Conservation (phyloP, 495 filamentous ascomycete species). For the Cryomyces antarcticus region DNA sequence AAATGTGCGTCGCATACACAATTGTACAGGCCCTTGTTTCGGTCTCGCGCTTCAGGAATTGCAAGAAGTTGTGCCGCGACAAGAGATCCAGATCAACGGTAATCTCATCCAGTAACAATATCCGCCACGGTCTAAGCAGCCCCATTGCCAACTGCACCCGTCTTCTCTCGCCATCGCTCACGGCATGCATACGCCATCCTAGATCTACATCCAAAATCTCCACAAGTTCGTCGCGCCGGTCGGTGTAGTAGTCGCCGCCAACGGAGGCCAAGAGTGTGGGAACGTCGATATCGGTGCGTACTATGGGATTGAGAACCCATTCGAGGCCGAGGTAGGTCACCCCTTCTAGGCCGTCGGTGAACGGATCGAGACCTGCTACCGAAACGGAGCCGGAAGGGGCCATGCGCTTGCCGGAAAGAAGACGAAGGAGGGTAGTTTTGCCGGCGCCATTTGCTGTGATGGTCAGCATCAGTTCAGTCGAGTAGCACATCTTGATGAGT, state of each 20-base stretch:
- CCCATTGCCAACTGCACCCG: slow-evolving; percentile 95
- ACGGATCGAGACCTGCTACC: slow-evolving; percentile 73
- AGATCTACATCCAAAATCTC: slow-evolving; percentile 80
- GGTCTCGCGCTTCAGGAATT: slow-evolving; percentile 72
- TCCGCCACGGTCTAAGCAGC: slow-evolving; percentile 74
- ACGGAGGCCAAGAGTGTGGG: slow-evolving; percentile 65
- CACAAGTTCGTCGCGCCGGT: slow-evolving; percentile 69
- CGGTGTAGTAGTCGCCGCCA: slow-evolving; percentile 64
- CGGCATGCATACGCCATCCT: slow-evolving; percentile 83
- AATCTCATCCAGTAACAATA: slow-evolving; percentile 87
- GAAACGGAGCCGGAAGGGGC: slow-evolving; percentile 50
- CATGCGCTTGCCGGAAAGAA: slow-evolving; percentile 82
- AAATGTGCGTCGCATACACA: slow-evolving; percentile 92
- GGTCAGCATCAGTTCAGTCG: not conserved
- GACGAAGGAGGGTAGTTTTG: slow-evolving; percentile 85
- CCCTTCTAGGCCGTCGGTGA: slow-evolving; percentile 68
- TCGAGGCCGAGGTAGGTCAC: slow-evolving; percentile 94
- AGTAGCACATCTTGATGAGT: not conserved
- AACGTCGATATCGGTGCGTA: slow-evolving; percentile 85
- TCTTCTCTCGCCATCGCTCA: slow-evolving; percentile 76
- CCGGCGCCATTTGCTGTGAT: slow-evolving; percentile 75
- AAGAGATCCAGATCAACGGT: slow-evolving; percentile 91
- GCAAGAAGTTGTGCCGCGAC: slow-evolving; percentile 63
- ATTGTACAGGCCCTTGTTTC: slow-evolving; percentile 65
- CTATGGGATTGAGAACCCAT: slow-evolving; percentile 97